phyloP scores from a whole-genome alignment of 2,329 filamentous ascomycete genomes.

The Endothia cerciana region DNA sequence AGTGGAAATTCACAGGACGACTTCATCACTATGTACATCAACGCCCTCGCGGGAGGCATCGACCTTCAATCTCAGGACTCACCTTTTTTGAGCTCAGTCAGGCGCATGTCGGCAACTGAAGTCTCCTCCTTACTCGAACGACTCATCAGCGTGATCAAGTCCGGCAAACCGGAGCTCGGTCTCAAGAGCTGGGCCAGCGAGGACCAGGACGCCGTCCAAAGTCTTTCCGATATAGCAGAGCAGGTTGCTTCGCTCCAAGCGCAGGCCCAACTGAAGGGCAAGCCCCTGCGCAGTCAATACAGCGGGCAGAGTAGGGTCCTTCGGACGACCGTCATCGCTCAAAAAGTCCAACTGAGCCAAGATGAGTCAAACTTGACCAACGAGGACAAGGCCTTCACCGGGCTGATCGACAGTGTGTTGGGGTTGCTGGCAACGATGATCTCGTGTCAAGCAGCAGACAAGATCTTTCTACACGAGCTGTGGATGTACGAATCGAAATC shows the following conservation, averaged over 20 bases:
- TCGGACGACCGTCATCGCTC: slow-evolving; percentile 77
- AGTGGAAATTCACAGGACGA: slow-evolving; percentile 41
- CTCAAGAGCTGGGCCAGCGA: slow-evolving; percentile 41
- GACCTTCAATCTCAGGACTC: slow-evolving; percentile 52
- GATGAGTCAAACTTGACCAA: slow-evolving; percentile 72
- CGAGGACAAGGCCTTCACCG: slow-evolving; percentile 72
- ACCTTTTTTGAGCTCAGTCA: slow-evolving; percentile 60
- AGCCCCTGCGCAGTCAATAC: slow-evolving; percentile 72
- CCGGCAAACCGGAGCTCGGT: slow-evolving; percentile 44
- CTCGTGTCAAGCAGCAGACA: slow-evolving; percentile 44
- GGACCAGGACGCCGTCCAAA: slow-evolving; percentile 7
- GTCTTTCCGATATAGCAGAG: slow-evolving; percentile 42
- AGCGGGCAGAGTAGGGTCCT: slow-evolving; percentile 71
- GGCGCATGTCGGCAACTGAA: slow-evolving; percentile 61
- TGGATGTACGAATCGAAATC: slow-evolving; percentile 75
- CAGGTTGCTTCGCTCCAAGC: slow-evolving; percentile 52
- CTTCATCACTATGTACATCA: slow-evolving; percentile 64
- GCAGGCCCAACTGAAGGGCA: slow-evolving; percentile 48
- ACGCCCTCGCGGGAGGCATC: slow-evolving; percentile 62
- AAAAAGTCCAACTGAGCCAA: slow-evolving; percentile 79
- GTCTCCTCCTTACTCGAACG: slow-evolving; percentile 47
- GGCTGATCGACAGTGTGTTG: slow-evolving; percentile 62
- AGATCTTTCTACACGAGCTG: slow-evolving; percentile 68
- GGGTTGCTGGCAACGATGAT: slow-evolving; percentile 48
- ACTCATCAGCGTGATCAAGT: slow-evolving; percentile 43